These are phyloP conservation scores for Grosmannia serpens DNA, from an alignment of 2,329 filamentous ascomycete species.

Conservation along the genomic window DNA sequence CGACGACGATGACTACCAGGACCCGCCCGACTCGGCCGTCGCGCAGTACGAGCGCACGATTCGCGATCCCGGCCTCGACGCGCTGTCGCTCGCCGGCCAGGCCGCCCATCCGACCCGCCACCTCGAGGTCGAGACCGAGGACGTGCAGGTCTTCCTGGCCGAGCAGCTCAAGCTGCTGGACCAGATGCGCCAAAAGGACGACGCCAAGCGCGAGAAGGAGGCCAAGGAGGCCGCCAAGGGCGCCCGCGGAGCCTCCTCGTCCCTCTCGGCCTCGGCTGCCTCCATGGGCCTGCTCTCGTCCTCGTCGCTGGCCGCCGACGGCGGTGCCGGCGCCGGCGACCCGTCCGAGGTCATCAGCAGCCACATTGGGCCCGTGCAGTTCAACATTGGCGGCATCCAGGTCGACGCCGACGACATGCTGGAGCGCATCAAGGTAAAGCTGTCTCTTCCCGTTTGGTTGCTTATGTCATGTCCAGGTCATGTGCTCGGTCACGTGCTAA, in stretches of 20 bases:
- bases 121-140: slow-evolving; percentile 54
- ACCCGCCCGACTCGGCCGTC: slow-evolving; percentile 46
- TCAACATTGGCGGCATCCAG: slow-evolving; percentile 97
- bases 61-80: slow-evolving; percentile 57
- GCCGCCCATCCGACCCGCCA: neutral
- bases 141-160: slow-evolving; percentile 67
- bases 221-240: slow-evolving; percentile 23
- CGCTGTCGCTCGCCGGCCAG: slow-evolving; percentile 35
- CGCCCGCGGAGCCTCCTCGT: neutral
- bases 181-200: slow-evolving; percentile 35
- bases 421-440: slow-evolving; percentile 62
- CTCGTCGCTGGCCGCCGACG: slow-evolving; percentile 12
- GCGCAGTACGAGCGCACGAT: slow-evolving; percentile 70
- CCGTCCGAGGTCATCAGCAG: slow-evolving; percentile 43
- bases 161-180: slow-evolving; percentile 70
- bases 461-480: neutral
- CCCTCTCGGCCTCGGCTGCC: neutral
- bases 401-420: slow-evolving; percentile 92
- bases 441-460: neutral
- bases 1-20: slow-evolving; percentile 16
- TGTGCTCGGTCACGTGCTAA: neutral
- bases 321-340: slow-evolving; percentile 22
- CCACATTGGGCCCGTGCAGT: slow-evolving; percentile 88
- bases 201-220: slow-evolving; percentile 27
- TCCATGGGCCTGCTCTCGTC: slow-evolving; percentile 19